Percentiles rank a stretch among this genome's conserved stretches.
phyloP scores from a whole-genome alignment of 495 filamentous ascomycete genomes.

The Penicillium roqueforti region DNA sequence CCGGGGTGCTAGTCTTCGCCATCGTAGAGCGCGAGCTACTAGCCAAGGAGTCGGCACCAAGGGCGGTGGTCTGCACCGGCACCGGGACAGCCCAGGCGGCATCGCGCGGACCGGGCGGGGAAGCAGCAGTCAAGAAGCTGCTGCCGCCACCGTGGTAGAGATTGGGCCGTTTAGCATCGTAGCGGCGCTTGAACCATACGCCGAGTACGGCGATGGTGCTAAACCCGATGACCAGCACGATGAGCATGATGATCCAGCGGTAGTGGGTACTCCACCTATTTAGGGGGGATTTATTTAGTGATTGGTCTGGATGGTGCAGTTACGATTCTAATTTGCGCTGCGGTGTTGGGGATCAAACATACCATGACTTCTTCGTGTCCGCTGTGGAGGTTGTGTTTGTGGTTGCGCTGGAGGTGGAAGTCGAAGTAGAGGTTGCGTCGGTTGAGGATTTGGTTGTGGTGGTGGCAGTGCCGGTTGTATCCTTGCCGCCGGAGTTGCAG shows the following conservation, averaged over 20 bases:
- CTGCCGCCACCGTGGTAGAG: slow-evolving; percentile 32
- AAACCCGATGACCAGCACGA: slow-evolving; percentile 49
- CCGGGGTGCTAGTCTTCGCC: slow-evolving; percentile 7
- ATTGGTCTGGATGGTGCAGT: neutral
- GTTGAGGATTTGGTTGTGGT: slow-evolving; percentile 14
- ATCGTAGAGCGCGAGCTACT: slow-evolving; percentile 35
- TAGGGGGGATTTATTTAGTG: neutral
- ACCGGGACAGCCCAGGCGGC: neutral
- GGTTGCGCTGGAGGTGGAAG: slow-evolving; percentile 3
- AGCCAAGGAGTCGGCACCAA: slow-evolving; percentile 20
- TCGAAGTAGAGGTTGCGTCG: slow-evolving; percentile 10
- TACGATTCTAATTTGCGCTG: neutral
- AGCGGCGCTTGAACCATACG: slow-evolving; percentile 46
- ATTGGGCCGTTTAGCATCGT: slow-evolving; percentile 40
- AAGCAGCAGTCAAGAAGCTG: slow-evolving; percentile 9
- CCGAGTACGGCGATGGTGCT: slow-evolving; percentile 31
- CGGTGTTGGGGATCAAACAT: slow-evolving; percentile 5
- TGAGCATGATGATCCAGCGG: slow-evolving; percentile 52
- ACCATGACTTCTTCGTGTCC: slow-evolving; percentile 26
- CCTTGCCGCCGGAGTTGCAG: slow-evolving; percentile 31
- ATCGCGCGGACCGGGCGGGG: neutral
- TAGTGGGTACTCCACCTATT: slow-evolving; percentile 50
- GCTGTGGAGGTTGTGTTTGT: slow-evolving; percentile 1
- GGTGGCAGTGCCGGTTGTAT: slow-evolving; percentile 12
- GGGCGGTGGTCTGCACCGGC: neutral